Conservation (phyloP, 352 stramenopile genomes). For the Pythium coloratum region DNA sequence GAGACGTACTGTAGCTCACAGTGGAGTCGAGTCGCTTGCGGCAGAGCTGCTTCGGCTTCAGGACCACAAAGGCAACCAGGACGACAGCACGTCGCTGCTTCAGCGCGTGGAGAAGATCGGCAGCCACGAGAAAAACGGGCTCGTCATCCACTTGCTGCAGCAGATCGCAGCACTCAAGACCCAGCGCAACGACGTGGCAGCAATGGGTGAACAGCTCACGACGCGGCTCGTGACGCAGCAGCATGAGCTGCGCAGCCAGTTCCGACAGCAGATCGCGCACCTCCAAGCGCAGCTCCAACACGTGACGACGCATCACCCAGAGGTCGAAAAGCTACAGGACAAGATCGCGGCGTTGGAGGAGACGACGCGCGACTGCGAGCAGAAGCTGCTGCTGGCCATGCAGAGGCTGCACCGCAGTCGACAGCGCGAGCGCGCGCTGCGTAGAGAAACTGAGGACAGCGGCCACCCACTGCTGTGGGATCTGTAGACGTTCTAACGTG, state of each 20-base stretch:
- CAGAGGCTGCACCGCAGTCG: slow-evolving; percentile 76
- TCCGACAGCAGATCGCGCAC: slow-evolving; percentile 40
- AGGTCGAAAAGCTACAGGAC: slow-evolving; percentile 40
- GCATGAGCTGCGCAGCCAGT: slow-evolving; percentile 56
- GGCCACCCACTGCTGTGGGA: slow-evolving; percentile 65
- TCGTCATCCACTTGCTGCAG: slow-evolving; percentile 51
- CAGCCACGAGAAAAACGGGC: slow-evolving; percentile 49
- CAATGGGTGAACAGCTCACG: slow-evolving; percentile 64
- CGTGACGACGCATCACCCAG: slow-evolving; percentile 46
- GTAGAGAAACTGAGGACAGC: slow-evolving; percentile 40
- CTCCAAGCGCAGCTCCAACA: slow-evolving; percentile 52
- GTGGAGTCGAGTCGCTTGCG: slow-evolving; percentile 11
- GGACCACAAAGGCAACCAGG: background rate
- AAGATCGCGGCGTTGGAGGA: slow-evolving; percentile 45
- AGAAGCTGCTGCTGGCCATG: slow-evolving; percentile 69
- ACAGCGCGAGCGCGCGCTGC: slow-evolving; percentile 65
- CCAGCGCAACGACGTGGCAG: slow-evolving; percentile 50
- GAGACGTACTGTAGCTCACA: background rate
- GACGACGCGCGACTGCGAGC: slow-evolving; percentile 44
- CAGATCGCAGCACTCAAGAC: slow-evolving; percentile 37
- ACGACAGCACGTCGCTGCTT: background rate
- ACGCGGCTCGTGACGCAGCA: slow-evolving; percentile 70
- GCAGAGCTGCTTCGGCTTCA: slow-evolving; percentile 13
- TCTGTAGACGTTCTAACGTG: slow-evolving; percentile 21
- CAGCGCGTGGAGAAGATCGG: slow-evolving; percentile 49